These are phyloP conservation scores for Odontarrhena argentea DNA, from an alignment of 345 rosid species.

Conservation along the genomic window DNA sequence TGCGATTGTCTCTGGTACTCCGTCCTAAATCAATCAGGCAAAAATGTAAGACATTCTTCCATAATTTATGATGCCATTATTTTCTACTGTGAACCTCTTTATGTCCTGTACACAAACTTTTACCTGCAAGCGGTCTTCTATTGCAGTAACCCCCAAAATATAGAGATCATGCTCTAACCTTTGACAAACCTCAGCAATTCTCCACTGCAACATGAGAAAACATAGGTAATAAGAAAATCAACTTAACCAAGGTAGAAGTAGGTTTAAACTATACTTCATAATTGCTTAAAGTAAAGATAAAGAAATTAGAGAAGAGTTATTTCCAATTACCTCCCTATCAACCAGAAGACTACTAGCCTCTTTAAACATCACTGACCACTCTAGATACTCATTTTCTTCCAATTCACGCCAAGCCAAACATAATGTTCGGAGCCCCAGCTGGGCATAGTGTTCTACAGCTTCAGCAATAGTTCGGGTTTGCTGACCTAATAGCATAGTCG, in stretches of 20 bases:
- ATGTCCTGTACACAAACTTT: slow-evolving; percentile 26
- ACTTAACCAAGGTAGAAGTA: slow-evolving; percentile 22
- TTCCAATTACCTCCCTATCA: slow-evolving; percentile 88
- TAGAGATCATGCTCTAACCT: slow-evolving; percentile 79
- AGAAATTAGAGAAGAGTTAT: slow-evolving; percentile 13
- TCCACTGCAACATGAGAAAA: slow-evolving; percentile 69
- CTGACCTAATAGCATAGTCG: slow-evolving; percentile 60
- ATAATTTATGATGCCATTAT: slow-evolving; percentile 4
- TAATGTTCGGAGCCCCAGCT: slow-evolving; percentile 88
- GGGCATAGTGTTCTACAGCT: slow-evolving; percentile 92
- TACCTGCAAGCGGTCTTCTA: slow-evolving; percentile 96
- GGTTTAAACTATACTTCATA: slow-evolving; percentile 18
- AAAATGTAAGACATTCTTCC: slow-evolving; percentile 15
- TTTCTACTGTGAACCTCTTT: slow-evolving; percentile 23
- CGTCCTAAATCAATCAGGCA: slow-evolving; percentile 61
- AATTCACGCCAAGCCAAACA: slow-evolving; percentile 97
- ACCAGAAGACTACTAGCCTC: slow-evolving; percentile 93
- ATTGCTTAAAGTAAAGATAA: slow-evolving; percentile 9
- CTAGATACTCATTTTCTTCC: slow-evolving; percentile 75
- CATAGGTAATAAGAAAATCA: slow-evolving; percentile 34
- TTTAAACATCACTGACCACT: slow-evolving; percentile 85
- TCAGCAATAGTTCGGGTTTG: slow-evolving; percentile 78
- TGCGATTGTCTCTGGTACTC: slow-evolving; percentile 95
- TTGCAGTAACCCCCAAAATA: slow-evolving; percentile 94
- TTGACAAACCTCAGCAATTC: slow-evolving; percentile 94